phyloP scores from a whole-genome alignment of 2,329 filamentous ascomycete genomes.

The Beauveria asiatica region DNA sequence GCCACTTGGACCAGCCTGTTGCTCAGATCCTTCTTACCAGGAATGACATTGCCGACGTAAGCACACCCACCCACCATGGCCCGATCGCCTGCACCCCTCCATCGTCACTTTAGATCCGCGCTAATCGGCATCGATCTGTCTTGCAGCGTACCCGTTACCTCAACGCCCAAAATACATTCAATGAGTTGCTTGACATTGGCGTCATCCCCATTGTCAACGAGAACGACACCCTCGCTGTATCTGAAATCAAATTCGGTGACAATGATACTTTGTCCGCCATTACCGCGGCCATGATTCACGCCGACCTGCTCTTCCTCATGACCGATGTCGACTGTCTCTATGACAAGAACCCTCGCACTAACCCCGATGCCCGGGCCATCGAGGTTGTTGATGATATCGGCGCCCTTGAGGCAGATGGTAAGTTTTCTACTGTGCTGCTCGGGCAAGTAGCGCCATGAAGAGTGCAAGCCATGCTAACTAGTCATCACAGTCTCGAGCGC shows the following conservation, averaged over 20 bases:
- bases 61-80: constrained; percentile 18
- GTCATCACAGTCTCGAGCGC: constrained; percentile 63
- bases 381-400: constrained; percentile 87
- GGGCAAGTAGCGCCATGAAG: neutral
- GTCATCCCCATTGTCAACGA: constrained; percentile 98
- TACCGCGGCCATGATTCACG: constrained; percentile 93
- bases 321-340: constrained; percentile 98
- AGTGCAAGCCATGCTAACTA: constrained; percentile 14
- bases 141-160: constrained; percentile 76
- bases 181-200: constrained; percentile 83
- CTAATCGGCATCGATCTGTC: constrained; percentile 2
- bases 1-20: constrained; percentile 78
- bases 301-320: constrained; percentile 95
- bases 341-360: constrained; percentile 82
- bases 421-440: constrained; percentile 11
- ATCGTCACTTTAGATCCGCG: constrained; percentile 2
- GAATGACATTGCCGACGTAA: constrained; percentile 90
- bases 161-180: constrained; percentile 93
- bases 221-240: constrained; percentile 92
- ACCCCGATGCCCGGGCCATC: constrained; percentile 81
- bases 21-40: constrained; percentile 90
- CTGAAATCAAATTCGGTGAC: constrained; percentile 99
- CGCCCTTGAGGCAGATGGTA: constrained; percentile 71
- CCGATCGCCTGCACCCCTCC: neutral
- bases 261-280: constrained; percentile 97